Conservation (phyloP, 306 rosid genomes). For the Senna siamea region DNA sequence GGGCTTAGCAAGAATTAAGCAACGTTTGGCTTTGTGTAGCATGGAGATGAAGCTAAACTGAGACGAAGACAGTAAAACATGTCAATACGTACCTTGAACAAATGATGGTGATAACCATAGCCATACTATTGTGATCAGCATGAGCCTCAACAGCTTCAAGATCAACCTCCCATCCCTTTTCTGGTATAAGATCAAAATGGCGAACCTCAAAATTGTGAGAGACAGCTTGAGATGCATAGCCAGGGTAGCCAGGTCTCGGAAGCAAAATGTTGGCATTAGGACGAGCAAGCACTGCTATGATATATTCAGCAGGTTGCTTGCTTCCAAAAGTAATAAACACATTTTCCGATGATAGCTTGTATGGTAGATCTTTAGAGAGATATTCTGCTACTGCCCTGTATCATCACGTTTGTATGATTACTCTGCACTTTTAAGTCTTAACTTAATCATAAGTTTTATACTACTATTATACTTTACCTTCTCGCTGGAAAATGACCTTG, state of each 20-base stretch:
- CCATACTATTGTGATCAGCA: constrained; percentile 41
- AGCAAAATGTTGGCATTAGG: constrained; percentile 45
- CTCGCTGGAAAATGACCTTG: no score
- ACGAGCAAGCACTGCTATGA: constrained; percentile 21
- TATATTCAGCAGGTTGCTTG: constrained; percentile 36
- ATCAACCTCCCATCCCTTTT: constrained; percentile 43
- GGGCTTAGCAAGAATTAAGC: neutral
- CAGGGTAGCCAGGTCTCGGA: constrained; percentile 41
- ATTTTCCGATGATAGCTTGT: constrained; percentile 30
- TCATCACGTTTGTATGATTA: no score
- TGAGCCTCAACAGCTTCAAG: constrained; percentile 38
- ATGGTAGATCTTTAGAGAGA: constrained; percentile 42
- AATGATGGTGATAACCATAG: constrained; percentile 42
- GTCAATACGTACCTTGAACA: constrained; percentile 34
- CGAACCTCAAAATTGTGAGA: constrained; percentile 37
- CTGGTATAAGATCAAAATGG: constrained; percentile 35
- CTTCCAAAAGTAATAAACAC: constrained; percentile 43
- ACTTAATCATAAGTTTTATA: no score
- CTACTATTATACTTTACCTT: no score
- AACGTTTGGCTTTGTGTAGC: no score
- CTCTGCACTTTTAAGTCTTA: no score
- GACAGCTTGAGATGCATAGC: constrained; percentile 27
- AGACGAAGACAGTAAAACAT: neutral
- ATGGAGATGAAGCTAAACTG: neutral
- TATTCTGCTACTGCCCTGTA: constrained; percentile 50